A percentile compares a stretch with the other conserved stretches of the same genome.
phyloP scores from a whole-genome alignment of 768 basidiomycete genomes.

The Sporobolomyces phaffii region DNA sequence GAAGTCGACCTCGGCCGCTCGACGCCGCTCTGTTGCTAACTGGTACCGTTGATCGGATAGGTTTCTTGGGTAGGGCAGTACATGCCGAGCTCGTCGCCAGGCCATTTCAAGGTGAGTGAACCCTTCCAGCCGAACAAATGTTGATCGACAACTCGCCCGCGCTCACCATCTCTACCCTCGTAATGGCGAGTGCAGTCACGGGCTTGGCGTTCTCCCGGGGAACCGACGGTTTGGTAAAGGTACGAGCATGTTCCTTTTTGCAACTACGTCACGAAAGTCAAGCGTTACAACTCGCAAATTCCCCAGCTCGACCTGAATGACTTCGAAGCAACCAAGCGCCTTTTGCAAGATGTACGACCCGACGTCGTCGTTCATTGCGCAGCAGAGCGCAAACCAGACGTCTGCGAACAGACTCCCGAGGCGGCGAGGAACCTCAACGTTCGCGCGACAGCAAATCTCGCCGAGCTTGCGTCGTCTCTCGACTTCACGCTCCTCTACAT shows the following conservation, averaged over 20 bases:
- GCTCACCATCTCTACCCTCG: conserved; percentile 45
- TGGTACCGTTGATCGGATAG: no score
- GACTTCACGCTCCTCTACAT: conserved; percentile 71
- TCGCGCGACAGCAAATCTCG: neutral
- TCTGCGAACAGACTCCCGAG: conserved; percentile 75
- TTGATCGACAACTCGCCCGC: no score
- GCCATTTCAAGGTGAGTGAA: no score
- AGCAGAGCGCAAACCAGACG: conserved; percentile 86
- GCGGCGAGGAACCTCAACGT: conserved; percentile 57
- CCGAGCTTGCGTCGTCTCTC: conserved; percentile 48
- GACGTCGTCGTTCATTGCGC: conserved; percentile 87
- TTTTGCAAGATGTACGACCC: conserved; percentile 59
- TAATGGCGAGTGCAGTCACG: no score
- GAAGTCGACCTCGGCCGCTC: accelerated
- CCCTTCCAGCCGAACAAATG: no score
- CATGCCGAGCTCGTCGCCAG: conserved; percentile 57
- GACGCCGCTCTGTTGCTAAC: no score
- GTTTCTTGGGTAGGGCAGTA: conserved; percentile 78
- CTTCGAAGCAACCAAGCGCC: conserved; percentile 53
- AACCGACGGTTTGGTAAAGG: conserved; percentile 45
- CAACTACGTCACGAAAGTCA: neutral
- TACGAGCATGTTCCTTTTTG: no score
- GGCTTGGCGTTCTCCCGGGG: conserved; percentile 70
- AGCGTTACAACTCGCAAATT: no score
- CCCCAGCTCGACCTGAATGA: conserved; percentile 68